Base-by-base conservation (phyloP, 192 early-diverging fungal genomes). In the Funneliformis geosporum region DNA sequence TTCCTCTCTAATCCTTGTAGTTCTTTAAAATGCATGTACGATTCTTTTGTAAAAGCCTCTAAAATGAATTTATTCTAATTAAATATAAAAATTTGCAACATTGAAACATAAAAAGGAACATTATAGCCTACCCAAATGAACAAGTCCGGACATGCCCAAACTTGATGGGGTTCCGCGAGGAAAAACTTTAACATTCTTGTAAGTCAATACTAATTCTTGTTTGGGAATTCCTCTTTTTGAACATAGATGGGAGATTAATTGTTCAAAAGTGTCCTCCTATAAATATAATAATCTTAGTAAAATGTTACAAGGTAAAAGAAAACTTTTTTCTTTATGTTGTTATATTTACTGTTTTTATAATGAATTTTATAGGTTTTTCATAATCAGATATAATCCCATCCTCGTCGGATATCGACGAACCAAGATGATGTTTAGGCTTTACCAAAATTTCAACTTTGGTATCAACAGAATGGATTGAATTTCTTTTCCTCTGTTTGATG, bases 311-410 rank as follows among this genome's bases (percentile, higher is more conserved):
- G 28, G 8, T 39, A 11, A 65, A 40, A 18, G 38, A 61, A 62
- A 67, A n/a, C 1, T 40, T 28, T n/a, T 75, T 9, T 5, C 2
- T 7, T 75, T 39, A 5, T 11, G 18, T 27, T 23, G 33, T 18
- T 70, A 55, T 69, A 80, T 40, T 59, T 33, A 80, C 79, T 33
- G 44, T 33, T 9, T 18, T 60, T 21, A 80, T 44, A 14, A 80
- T 76, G 60, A 80, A 75, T 21, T 75, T 80, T 44, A 80, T 65
- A n/a, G 73, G 71, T 43, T 39, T 75, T n/a, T 80, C 73, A 25
- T 59, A 70, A 28, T 70, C 33, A 47, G 66, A n/a, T 40, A 78
- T 42, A 5, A 38, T 0, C 25, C 23, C 23, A n/a, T 80, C 43
- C 8, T 39, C 27, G 23, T 73, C 78, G 21, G 25, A 21, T 27